Conservation (phyloP, 176 grass and related monocot genomes). For the Rhynchospora tenuis region DNA sequence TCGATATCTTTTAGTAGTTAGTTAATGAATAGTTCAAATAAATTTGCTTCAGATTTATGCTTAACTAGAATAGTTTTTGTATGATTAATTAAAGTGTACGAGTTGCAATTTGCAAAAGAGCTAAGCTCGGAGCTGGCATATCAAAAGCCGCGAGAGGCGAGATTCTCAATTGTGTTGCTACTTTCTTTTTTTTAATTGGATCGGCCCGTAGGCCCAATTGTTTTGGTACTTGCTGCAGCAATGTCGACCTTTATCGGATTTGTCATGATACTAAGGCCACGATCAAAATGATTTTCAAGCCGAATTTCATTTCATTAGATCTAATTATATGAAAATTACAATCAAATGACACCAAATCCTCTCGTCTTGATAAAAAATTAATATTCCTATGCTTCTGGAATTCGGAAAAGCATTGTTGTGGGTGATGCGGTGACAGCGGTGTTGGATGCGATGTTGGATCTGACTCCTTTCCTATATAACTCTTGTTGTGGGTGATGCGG, state of each 20-base stretch:
- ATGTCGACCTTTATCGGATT: conserved; percentile 24
- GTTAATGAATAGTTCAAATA: background rate
- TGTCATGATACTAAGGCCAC: conserved; percentile 21
- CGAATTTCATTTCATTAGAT: no score
- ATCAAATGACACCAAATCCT: no score
- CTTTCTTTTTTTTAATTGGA: no score
- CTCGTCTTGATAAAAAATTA: no score
- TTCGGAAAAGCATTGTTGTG: conserved; percentile 35
- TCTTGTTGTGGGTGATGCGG: no score
- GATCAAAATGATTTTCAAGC: no score
- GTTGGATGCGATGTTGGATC: no score
- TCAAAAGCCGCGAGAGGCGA: conserved; percentile 39
- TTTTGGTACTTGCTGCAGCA: conserved; percentile 20
- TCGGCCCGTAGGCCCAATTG: no score
- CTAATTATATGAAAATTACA: no score
- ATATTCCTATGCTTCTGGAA: conserved; percentile 35
- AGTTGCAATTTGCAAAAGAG: conserved; percentile 38
- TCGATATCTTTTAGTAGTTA: no score
- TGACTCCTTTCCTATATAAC: no score
- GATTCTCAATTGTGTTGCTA: conserved; percentile 46
- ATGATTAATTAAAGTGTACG: conserved; percentile 15
- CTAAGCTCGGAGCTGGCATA: conserved; percentile 41
- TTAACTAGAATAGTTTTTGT: background rate
- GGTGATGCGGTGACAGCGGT: no score
- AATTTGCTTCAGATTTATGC: background rate